Conservation (phyloP, 495 filamentous ascomycete species). For the Hypomontagnella monticulosa region DNA sequence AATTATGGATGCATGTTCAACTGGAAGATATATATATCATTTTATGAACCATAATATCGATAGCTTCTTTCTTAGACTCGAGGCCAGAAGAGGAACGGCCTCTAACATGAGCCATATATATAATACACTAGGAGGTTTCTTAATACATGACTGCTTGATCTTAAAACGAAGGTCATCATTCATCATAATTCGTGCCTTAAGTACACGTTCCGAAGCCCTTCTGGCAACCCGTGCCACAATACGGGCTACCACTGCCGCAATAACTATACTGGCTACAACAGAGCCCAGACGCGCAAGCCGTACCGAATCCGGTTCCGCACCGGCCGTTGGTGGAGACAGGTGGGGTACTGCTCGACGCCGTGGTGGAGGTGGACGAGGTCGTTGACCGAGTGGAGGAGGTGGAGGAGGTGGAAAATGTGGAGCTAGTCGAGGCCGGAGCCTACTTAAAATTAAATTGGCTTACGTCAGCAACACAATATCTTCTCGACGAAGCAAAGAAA, state of each 20-base stretch:
- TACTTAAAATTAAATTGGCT: slow-evolving; percentile 9
- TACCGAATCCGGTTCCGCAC: slow-evolving; percentile 18
- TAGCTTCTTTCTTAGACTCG: no score
- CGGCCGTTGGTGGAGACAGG: slow-evolving; percentile 18
- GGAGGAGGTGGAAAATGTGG: slow-evolving; percentile 5
- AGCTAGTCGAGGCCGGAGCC: not conserved
- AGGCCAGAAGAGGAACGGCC: no score
- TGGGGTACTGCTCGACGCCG: not conserved
- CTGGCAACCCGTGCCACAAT: slow-evolving; percentile 64
- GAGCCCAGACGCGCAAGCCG: not conserved
- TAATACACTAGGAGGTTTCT: no score
- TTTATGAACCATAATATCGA: no score
- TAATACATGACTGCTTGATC: no score
- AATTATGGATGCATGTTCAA: no score
- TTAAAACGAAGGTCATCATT: no score
- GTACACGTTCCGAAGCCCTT: slow-evolving; percentile 51
- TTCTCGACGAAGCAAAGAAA: not conserved
- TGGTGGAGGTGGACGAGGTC: not conserved
- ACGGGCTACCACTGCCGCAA: slow-evolving; percentile 59
- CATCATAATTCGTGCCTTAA: not conserved
- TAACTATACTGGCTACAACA: slow-evolving; percentile 61
- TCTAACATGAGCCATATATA: no score
- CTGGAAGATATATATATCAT: no score
- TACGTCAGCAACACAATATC: slow-evolving; percentile 12
- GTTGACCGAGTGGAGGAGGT: slow-evolving; percentile 10